These are phyloP conservation scores for Termitomyces sp. DNA, from an alignment of 768 basidiomycete species.

Conservation along the genomic window DNA sequence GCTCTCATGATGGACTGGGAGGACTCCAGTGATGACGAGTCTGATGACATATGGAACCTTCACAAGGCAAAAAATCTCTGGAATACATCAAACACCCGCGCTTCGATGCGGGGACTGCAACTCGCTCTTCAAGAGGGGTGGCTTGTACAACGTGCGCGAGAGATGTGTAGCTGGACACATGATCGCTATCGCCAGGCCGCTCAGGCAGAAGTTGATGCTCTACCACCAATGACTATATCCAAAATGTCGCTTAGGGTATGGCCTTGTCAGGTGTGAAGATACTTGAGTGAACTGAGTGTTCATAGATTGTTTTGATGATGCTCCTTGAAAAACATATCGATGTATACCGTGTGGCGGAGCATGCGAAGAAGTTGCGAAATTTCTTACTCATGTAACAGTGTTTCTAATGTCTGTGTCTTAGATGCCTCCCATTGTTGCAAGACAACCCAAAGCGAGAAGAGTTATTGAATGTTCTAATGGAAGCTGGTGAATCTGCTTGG, in stretches of 20 bases:
- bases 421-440: constrained; percentile 59
- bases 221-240: constrained; percentile 46
- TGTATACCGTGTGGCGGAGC: constrained; percentile 67
- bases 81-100: constrained; percentile 39
- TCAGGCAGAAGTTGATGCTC: constrained; percentile 50
- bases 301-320: constrained; percentile 69
- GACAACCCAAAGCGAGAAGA: constrained; percentile 61
- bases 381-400: neutral
- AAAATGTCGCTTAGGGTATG: constrained; percentile 70
- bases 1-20: constrained; percentile 74
- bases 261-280: neutral
- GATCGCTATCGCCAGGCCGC: constrained; percentile 75
- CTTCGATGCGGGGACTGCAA: constrained; percentile 67
- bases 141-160: constrained; percentile 67
- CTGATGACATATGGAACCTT: constrained; percentile 48
- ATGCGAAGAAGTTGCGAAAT: constrained; percentile 51
- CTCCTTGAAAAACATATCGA: constrained; percentile 58
- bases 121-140: constrained; percentile 68
- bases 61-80: constrained; percentile 46
- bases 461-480: constrained; percentile 55
- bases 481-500: constrained; percentile 71
- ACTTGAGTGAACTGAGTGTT: neutral
- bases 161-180: constrained; percentile 76
- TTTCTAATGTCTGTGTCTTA: constrained; percentile 17
- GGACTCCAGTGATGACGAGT: constrained; percentile 54